Evolutionary conservation across 257 asterid species (phyloP), one percentile per base, ranked within the genome.

Genomic region (Rubia yunnanensis): DNA sequence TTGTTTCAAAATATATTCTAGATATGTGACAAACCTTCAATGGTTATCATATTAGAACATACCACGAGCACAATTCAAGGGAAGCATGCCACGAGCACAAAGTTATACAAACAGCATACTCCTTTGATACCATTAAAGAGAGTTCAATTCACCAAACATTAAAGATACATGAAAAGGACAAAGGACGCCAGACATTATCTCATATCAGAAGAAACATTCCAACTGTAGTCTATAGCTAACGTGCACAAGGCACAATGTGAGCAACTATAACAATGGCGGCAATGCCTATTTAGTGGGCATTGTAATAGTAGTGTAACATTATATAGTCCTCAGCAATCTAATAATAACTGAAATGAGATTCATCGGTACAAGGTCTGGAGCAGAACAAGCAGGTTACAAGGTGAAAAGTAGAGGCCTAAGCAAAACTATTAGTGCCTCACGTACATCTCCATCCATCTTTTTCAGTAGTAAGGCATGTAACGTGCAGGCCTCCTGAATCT

Each of bases 401-500:
- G 10, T 13, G 15, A 30, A 5, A 48, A 60, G 67, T 22, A 48
- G 6, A 10, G 35, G 15, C 23, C 36, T 4, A n/a, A 11, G 5
- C 24, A 41, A 60, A 36, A 15, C 13, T 10, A 60, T 46, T 24
- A 38, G 9, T n/a, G 27, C 46, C 48, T 39, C 20, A 11, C 7
- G 5, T 1, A 11, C 44, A 35, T 10, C 7, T 57, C 44, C 17
- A 38, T 13, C 72, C 72, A 31, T 7, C 52, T 14, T 22, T 63
- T 80, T 50, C 57, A 88, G 75, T 81, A 83, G 73, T 92, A 88
- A 15, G 98, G 98, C 94, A 85, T 88, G 82, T 81, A 92, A 63
- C 95, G 95, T 5, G 77, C 32, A 9, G 96, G 81, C 67, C 98
- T 83, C 85, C 98, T 82, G 86, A 84, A 92, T 79, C 98, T 80